Evolutionary conservation across 2,329 filamentous ascomycete genomes (phyloP), one percentile per base, ranked within the genome.

Genomic region (Chrysoporthe austroafricana): DNA sequence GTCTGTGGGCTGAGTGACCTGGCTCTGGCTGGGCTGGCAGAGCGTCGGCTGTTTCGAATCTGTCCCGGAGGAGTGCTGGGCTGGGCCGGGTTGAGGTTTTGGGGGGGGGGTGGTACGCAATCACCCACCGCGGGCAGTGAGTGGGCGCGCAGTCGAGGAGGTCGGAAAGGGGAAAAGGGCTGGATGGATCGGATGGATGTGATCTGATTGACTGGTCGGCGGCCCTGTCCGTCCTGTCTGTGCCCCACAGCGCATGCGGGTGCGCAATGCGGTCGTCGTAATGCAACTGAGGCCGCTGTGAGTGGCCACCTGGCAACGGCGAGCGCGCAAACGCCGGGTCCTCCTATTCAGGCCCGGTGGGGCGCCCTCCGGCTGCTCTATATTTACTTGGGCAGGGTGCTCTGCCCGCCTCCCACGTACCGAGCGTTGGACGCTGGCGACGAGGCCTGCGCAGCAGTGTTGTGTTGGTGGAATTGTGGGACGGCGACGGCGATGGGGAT

Each of bases 241-340:
- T 54, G 50, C 21, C 32, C 50, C 50, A 32, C 50, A 7, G 50
- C 11, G 26, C 13, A 32, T 52, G 21, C 48, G 18, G 13, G 32
- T n/a, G 44, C 44, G n/a, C 13, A 34, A 32, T n/a, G 57, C 32
- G 11, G 57, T 39, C 39, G 36, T 60, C 57, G 36, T 43, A 60
- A 60, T 54, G 50, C 50, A 16, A 54, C 50, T 54, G 50, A 43
- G 57, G 14, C n/a, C 6, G 57, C 57, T 42, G 57, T 60, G 57
- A 60, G 57, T 60, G 57, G 57, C 57, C 57, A 60, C n/a, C 57
- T 57, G 57, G 57, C 57, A 26, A 26, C 26, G 26, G 26, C 26
- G 26, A 26, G 26, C 26, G 26, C 26, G 26, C 26, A 26, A 26
- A 26, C 2, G 26, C 26, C 7, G 36, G 36, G 36, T 39, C 36